Evolutionary conservation across 2,329 filamentous ascomycete species (phyloP), one percentile per base, ranked within the genome.

Genomic region (Ceratocystis destructans): DNA sequence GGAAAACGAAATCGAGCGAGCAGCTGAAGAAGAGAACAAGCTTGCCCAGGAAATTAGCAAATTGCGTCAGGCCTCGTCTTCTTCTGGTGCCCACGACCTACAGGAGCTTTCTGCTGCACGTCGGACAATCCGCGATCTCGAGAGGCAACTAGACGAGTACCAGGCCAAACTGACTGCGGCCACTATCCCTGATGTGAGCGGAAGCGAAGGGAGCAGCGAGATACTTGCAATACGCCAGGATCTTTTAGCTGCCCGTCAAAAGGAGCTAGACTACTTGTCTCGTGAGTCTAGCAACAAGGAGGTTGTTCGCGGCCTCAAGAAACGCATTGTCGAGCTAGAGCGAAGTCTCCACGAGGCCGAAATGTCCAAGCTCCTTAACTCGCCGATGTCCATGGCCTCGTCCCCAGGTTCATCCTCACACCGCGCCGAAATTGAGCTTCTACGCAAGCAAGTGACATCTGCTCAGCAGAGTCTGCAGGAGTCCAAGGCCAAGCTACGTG

Each of bases 261-360:
- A 84, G 70, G 87, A 90, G 70, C 80, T 82, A 17, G 81, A 84
- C 20, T 80, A 85, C 64, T 75, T 87, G 37, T 83, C 88, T 70
- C 83, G 84, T n/a, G 87, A 89, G 71, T 77, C 80, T 8, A 74
- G 81, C 5, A 83, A 87, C 70, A 87, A 85, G 70, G 82, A 87
- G 37, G 76, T 78, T 1, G 78, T 87, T 67, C 85, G 86, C 68
- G 77, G 78, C 22, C 80, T 88, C 67, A 88, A 87, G 73, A 80
- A 81, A 61, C 82, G 86, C 67, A 80, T 90, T 62, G 77, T 81
- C 1, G 83, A 88, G 45, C 79, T 90, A 17, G 87, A 90, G 72
- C 81, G 82, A 50, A 83, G 87, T 67, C 78, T 87, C 3, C 85
- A 88, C 70, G 84, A 90, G 67, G 79, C 82, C 5, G 80, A 85